Evolutionary conservation across 2,329 filamentous ascomycete genomes (phyloP), one percentile per base, ranked within the genome.

Genomic region (Pyrenophora seminiperda): DNA sequence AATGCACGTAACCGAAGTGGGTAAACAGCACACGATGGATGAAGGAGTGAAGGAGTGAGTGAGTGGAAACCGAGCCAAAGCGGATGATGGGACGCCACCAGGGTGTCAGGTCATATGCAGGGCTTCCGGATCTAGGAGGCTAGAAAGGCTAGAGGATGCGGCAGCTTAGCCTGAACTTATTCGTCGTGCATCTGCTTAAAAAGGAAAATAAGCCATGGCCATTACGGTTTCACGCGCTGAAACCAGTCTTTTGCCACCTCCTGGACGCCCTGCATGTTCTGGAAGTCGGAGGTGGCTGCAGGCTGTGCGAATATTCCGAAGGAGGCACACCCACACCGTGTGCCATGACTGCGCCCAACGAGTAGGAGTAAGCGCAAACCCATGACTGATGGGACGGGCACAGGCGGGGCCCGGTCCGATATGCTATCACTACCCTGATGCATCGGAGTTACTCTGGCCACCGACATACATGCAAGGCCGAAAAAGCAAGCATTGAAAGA

Each of bases 71-170:
- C 15, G 34, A 33, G 32, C 50, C 6, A 53, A n/a, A 31, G 41
- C 53, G 49, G 41, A 49, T 22, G 54, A 54, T 45, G 53, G 41
- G 34, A 19, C 51, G 48, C 43, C 44, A 41, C 45, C 39, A 34
- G 37, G 42, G 19, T 46, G 20, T 20, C 42, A 10, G 41, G 47
- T 29, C 27, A 36, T 43, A 58, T 58, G 57, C 54, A 60, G 57
- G 57, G 57, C 48, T 44, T 48, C 44, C 31, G 14, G 41, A 50
- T 36, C 34, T 42, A 58, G 40, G 32, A 39, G 48, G 34, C 17
- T 47, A 40, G 19, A 36, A 36, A 39, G 48, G 34, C 17, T 47
- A 40, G 19, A 36, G 52, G 54, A 44, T 30, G 37, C 40, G 39
- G 37, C 30, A 31, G 37, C 41, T 18, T 38, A 37, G 40, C 33